These are phyloP conservation scores for Carex scoparia DNA, from an alignment of 176 grass and related monocot species.

Conservation along the genomic window DNA sequence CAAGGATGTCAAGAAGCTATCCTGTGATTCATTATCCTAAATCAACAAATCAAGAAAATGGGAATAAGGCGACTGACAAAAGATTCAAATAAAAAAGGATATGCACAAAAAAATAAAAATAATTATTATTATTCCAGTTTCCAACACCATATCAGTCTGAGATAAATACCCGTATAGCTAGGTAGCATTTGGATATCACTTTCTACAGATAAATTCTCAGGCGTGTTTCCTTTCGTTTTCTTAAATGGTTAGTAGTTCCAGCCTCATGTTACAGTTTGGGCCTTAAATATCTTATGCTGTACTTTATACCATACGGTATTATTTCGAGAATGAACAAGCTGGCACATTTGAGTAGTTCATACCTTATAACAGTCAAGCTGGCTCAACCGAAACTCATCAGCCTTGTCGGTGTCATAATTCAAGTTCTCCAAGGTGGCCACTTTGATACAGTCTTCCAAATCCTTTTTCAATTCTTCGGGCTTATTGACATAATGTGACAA, in stretches of 20 bases:
- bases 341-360: not conserved
- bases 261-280: not conserved
- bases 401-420: constrained; percentile 43
- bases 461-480: constrained; percentile 68
- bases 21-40: constrained; percentile 66
- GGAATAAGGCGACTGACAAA: not conserved
- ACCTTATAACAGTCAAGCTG: constrained; percentile 61
- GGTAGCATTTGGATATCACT: not conserved
- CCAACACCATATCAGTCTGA: not conserved
- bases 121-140: not conserved
- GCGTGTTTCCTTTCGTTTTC: not conserved
- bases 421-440: constrained; percentile 25
- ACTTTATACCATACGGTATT: not conserved
- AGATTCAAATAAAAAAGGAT: not conserved
- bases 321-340: constrained; percentile 1
- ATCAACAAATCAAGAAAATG: not conserved
- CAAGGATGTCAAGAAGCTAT: constrained; percentile 47
- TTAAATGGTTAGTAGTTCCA: not conserved
- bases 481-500: constrained; percentile 23
- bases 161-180: not conserved
- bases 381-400: constrained; percentile 59
- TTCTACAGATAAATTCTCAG: not conserved
- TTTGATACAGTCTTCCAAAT: constrained; percentile 63
- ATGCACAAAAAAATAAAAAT: not conserved
- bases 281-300: not conserved